A percentile compares a stretch with the other conserved stretches of the same genome.
Conservation (phyloP, 2,329 filamentous ascomycete genomes). For the Verticillium zaregamsianum region DNA sequence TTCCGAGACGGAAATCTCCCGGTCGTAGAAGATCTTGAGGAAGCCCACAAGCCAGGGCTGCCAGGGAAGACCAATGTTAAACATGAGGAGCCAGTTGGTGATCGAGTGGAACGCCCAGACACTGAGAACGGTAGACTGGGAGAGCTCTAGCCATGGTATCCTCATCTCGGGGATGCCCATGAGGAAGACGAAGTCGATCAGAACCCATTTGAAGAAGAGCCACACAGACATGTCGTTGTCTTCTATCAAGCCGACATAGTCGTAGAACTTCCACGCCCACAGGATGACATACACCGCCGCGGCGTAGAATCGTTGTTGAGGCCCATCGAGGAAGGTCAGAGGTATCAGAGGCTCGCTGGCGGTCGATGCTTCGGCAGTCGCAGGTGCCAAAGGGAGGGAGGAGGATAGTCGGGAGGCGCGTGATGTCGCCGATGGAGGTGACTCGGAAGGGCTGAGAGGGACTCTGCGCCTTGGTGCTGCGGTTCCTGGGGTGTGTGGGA, state of each 20-base stretch:
- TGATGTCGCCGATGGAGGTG: constrained; percentile 10
- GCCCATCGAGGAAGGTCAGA: constrained; percentile 76
- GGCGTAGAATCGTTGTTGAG: constrained; percentile 85
- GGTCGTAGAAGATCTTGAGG: constrained; percentile 81
- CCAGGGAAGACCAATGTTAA: constrained; percentile 77
- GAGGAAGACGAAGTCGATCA: constrained; percentile 80
- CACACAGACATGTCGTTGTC: constrained; percentile 84
- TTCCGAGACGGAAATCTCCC: constrained; percentile 91
- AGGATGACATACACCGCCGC: constrained; percentile 73
- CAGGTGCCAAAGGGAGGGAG: constrained; percentile 43
- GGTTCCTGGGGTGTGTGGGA: constrained; percentile 67
- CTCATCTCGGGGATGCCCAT: constrained; percentile 82
- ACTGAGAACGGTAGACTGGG: constrained; percentile 65
- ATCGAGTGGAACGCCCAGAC: constrained; percentile 69
- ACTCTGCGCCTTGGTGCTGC: constrained; percentile 28
- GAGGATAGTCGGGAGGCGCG: constrained; percentile 12
- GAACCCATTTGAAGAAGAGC: constrained; percentile 90
- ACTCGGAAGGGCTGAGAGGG: constrained; percentile 22
- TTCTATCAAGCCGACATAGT: constrained; percentile 74
- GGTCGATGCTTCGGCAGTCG: constrained; percentile 25
- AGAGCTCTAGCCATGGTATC: constrained; percentile 96
- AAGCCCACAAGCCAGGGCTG: constrained; percentile 68
- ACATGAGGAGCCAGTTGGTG: constrained; percentile 85
- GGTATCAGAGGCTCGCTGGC: constrained; percentile 67
- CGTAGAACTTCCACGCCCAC: constrained; percentile 79